phyloP scores from a whole-genome alignment of 176 grass and related monocot genomes.

The bread wheat (Triticum aestivum) region DNA sequence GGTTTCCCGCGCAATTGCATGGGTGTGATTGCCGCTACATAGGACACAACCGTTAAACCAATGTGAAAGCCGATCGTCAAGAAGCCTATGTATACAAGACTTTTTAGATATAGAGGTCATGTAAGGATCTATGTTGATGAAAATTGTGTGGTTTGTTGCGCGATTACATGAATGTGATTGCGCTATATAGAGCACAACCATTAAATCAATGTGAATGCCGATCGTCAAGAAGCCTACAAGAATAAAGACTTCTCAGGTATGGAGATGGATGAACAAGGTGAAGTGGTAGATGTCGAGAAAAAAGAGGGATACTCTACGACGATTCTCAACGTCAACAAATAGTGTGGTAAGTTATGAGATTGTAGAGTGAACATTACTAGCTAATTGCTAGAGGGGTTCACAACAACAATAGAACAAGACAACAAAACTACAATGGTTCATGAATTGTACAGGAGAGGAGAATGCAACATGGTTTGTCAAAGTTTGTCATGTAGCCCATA shows the following conservation, averaged over 20 bases:
- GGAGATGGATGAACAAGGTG: not conserved
- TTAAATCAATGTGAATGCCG: too few species aligned
- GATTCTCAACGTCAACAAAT: not conserved
- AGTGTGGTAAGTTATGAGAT: not conserved
- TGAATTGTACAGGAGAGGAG: not conserved
- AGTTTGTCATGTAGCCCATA: too few species aligned
- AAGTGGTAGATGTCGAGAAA: not conserved
- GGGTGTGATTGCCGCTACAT: not conserved
- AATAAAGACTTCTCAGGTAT: too few species aligned
- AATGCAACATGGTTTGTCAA: too few species aligned
- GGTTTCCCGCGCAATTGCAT: not conserved
- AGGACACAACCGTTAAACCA: not conserved
- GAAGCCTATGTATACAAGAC: too few species aligned
- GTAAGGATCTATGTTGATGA: too few species aligned
- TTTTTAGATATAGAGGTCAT: too few species aligned
- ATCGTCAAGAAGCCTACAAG: too few species aligned
- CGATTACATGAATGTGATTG: too few species aligned
- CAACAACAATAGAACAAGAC: not conserved
- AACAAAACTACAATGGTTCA: not conserved
- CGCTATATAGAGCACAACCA: not conserved
- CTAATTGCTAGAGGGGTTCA: not conserved
- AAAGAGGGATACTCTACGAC: not conserved
- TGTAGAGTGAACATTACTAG: not conserved
- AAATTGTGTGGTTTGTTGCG: too few species aligned
- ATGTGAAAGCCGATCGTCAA: not conserved